Evolutionary conservation across 495 filamentous ascomycete species (phyloP).

Genomic region (Penicillium angulare): DNA sequence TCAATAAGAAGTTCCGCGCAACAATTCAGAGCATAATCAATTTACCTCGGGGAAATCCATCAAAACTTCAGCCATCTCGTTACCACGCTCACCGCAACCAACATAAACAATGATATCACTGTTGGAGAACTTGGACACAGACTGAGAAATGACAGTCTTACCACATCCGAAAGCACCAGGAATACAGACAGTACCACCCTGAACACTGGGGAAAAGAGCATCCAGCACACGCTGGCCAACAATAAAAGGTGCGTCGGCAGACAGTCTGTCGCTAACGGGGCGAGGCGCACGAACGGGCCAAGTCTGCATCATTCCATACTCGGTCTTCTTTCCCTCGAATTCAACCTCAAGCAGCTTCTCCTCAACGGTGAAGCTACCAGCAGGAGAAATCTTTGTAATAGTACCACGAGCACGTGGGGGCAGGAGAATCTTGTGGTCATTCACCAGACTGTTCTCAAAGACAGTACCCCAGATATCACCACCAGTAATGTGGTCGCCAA

Average conservation of each 20-base stretch:
- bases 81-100: conserved; percentile 96
- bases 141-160: conserved; percentile 98
- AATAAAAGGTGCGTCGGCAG: conserved; percentile 84
- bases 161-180: conserved; percentile 98
- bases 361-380: conserved; percentile 90
- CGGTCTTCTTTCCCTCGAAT: conserved; percentile 92
- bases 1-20: no score
- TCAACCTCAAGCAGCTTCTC: conserved; percentile 95
- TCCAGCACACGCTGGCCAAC: conserved; percentile 97
- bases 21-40: no score
- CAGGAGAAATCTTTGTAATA: conserved; percentile 83
- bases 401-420: conserved; percentile 87
- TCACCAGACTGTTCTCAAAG: conserved; percentile 92
- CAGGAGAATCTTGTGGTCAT: conserved; percentile 93
- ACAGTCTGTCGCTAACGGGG: conserved; percentile 84
- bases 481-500: conserved; percentile 94
- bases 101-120: conserved; percentile 99
- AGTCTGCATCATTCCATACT: conserved; percentile 95
- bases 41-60: conserved; percentile 94
- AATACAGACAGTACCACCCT: conserved; percentile 96
- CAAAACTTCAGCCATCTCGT: conserved; percentile 99
- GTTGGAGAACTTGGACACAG: conserved; percentile 99
- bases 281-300: conserved; percentile 99
- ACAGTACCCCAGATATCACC: conserved; percentile 94
- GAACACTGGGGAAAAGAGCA: conserved; percentile 95